These are phyloP conservation scores for Beauveria scarabaeidicola DNA, from an alignment of 2,329 filamentous ascomycete species.

Conservation along the genomic window DNA sequence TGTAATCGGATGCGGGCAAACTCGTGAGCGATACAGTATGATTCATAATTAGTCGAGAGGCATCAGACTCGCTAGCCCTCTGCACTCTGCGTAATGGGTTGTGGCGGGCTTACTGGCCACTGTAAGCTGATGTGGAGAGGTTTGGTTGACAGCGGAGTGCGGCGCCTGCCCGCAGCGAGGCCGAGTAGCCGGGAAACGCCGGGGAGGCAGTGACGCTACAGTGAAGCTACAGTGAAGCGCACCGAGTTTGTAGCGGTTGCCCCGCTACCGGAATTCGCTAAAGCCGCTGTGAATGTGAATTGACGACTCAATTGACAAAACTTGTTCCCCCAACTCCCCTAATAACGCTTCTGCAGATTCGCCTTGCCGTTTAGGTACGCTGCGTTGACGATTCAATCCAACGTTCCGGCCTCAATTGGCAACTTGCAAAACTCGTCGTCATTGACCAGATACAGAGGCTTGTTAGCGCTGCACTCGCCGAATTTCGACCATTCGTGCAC, in stretches of 20 bases:
- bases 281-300: background rate
- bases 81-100: conserved; percentile 6
- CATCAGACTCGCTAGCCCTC: background rate
- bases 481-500: background rate
- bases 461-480: background rate
- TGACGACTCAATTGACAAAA: background rate
- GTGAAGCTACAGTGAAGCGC: background rate
- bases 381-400: background rate
- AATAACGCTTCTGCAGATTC: background rate
- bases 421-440: background rate
- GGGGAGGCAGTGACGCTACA: background rate
- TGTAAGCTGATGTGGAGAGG: conserved; percentile 8
- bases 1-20: background rate
- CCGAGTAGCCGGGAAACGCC: conserved; percentile 11
- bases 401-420: background rate
- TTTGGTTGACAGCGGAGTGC: background rate
- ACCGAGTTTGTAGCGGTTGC: background rate
- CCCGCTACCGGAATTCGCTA: conserved; percentile 8
- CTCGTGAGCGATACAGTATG: conserved; percentile 1
- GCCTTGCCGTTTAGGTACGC: background rate
- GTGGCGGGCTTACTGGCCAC: background rate
- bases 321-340: background rate
- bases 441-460: background rate
- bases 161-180: conserved; percentile 1
- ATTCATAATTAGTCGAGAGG: conserved; percentile 9